Evolutionary conservation across 164 flowering plant genomes (phyloP), one percentile per base, ranked within the genome.

Genomic region (Vitis vinifera): DNA sequence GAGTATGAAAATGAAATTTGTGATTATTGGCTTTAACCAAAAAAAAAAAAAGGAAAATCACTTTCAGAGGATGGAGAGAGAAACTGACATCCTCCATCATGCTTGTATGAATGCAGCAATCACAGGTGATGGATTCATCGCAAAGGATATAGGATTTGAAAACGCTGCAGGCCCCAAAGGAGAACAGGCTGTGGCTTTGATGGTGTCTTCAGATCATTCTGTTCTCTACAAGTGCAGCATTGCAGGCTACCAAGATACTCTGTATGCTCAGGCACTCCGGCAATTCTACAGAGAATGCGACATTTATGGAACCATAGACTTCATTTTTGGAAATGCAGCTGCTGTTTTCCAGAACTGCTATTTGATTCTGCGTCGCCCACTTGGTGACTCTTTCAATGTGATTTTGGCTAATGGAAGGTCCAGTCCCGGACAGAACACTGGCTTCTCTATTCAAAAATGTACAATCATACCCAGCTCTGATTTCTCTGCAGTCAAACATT

Each of bases 281-380:
- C 87, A 84, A 51, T 81, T 84, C 76, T 84, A 84, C 69, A 57
- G 85, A 11, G 85, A 80, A 30, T 81, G 83, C 9, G 82, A 81
- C 72, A 76, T 84, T 11, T 78, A 75, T 16, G 85, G 87, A 16
- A 84, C 85, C 10, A 59, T 84, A 15, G 85, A 84, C 63, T 84
- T 82, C 78, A 78, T 84, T 6, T 84, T 84, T 17, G 85, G 88
- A 10, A 82, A 84, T 59, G 84, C 85, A 0, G 79, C 71, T 2
- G 88, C 85, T 2, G 78, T 84, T 47, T 78, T 84, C 55, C 85
- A 84, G 47, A 77, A 61, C 66, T 78, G 88, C 71, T 8, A 72
- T 53, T 17, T 85, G 0, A 66, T 65, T 6, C 73, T 81, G 1
- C 81, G 84, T 6, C 66, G 71, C 23, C 86, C 84, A 2, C 47